Evolutionary conservation across 192 early-diverging fungal species (phyloP), one percentile per base, ranked within the genome.

Genomic region (Umbelopsis sp.): DNA sequence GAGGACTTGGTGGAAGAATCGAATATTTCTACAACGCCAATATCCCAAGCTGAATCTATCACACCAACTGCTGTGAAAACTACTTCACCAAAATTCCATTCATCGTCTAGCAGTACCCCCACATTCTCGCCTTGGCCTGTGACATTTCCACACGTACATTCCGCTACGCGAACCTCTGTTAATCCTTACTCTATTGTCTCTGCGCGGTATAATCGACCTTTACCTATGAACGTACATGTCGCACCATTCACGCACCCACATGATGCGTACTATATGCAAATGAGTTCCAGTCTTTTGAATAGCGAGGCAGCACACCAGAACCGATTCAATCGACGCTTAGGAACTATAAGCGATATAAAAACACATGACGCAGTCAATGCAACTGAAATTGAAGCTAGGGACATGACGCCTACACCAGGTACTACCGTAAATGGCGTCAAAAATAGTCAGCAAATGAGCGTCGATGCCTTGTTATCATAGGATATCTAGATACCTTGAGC

Each of bases 401-500:
- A 62, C 34, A 32, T 62, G 31, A 22, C 26, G 6, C 4, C 56
- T 32, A 62, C 56, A 20, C 20, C 29, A 1, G 56, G 56, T 36
- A 11, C 26, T 16, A 32, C 26, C 10, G 31, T 26, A 31, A 62
- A 62, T 34, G 56, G 56, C 29, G 29, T 34, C 7, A 62, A 62
- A 62, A 62, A 62, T 31, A 62, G 56, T 36, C 56, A 62, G 56
- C 56, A 62, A n/a, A 62, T 62, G 56, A 62, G 56, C 31, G 56
- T 62, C 31, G 56, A 62, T 34, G 56, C 56, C 31, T 62, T 62
- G 29, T 62, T 62, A 62, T 62, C 56, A 32, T 62, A 31, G 26
- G 6, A 26, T 26, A 4, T 41, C 12, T 41, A 3, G 8, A 41
- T 41, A 49, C 47, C 47, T 49, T 17, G 47, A n/a, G 20, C 47